phyloP scores from a whole-genome alignment of 257 asterid species.

The Petrea volubilis region DNA sequence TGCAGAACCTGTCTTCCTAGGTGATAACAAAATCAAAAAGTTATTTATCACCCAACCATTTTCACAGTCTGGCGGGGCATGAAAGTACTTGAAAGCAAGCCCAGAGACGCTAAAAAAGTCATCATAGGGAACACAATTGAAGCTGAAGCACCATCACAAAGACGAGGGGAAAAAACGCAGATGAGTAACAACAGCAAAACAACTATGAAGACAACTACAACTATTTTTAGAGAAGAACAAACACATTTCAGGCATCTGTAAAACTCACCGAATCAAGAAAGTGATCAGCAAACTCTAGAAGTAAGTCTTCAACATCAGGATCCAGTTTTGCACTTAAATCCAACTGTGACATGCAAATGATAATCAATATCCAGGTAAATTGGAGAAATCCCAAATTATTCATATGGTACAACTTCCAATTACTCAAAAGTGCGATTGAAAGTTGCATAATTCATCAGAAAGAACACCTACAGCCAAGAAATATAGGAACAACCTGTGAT shows the following conservation, averaged over 20 bases:
- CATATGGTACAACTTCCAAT: no score
- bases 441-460: neutral
- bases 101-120: constrained; percentile 14
- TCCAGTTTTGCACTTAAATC: constrained; percentile 65
- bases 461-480: neutral
- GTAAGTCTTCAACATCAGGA: constrained; percentile 84
- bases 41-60: constrained; percentile 1
- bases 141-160: neutral
- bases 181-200: constrained; percentile 18
- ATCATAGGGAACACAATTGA: neutral
- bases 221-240: neutral
- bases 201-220: neutral
- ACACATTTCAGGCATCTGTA: constrained; percentile 8
- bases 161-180: constrained; percentile 5
- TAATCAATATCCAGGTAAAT: constrained; percentile 22
- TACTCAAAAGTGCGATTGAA: no score
- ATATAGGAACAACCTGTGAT: constrained; percentile 60
- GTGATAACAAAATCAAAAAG: neutral
- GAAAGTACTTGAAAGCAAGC: neutral
- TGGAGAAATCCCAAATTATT: constrained; percentile 7
- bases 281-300: constrained; percentile 80
- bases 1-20: neutral
- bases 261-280: constrained; percentile 83
- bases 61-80: neutral
- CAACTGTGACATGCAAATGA: constrained; percentile 53